Evolutionary conservation across 371 early-diverging fungal genomes (phyloP).

Genomic region (Blakeslea trispora): DNA sequence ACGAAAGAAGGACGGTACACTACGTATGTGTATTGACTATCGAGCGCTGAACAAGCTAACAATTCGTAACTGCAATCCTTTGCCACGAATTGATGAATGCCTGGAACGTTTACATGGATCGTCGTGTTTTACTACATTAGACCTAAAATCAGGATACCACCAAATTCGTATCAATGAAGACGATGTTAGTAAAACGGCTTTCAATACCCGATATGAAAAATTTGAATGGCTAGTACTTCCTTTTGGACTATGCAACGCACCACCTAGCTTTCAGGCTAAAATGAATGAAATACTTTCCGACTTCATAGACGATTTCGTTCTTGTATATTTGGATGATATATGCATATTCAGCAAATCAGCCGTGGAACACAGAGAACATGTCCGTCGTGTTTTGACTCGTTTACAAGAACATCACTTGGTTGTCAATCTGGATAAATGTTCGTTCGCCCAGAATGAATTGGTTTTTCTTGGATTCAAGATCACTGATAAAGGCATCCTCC

Average conservation of each 20-base stretch:
- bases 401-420: neutral
- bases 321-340: slow-evolving; percentile 3
- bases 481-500: neutral
- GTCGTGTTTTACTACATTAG: slow-evolving; percentile 36
- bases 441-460: neutral
- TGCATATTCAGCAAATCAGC: neutral
- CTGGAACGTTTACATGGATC: slow-evolving; percentile 27
- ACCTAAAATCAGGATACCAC: slow-evolving; percentile 36
- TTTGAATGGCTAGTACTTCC: slow-evolving; percentile 55
- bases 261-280: slow-evolving; percentile 35
- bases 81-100: slow-evolving; percentile 39
- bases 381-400: neutral
- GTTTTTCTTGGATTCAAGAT: slow-evolving; percentile 1
- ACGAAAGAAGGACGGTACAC: slow-evolving; percentile 42
- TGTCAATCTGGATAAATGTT: neutral
- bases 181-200: slow-evolving; percentile 48
- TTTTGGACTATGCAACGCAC: slow-evolving; percentile 34
- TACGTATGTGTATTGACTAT: slow-evolving; percentile 32
- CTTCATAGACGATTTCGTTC: slow-evolving; percentile 14
- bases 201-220: slow-evolving; percentile 39
- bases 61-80: slow-evolving; percentile 38
- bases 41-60: slow-evolving; percentile 45
- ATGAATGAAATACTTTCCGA: slow-evolving; percentile 28
- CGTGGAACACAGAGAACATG: neutral
- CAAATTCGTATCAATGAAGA: slow-evolving; percentile 27